Evolutionary conservation across 352 stramenopile genomes (phyloP).

Genomic region (Peronospora tabacina): DNA sequence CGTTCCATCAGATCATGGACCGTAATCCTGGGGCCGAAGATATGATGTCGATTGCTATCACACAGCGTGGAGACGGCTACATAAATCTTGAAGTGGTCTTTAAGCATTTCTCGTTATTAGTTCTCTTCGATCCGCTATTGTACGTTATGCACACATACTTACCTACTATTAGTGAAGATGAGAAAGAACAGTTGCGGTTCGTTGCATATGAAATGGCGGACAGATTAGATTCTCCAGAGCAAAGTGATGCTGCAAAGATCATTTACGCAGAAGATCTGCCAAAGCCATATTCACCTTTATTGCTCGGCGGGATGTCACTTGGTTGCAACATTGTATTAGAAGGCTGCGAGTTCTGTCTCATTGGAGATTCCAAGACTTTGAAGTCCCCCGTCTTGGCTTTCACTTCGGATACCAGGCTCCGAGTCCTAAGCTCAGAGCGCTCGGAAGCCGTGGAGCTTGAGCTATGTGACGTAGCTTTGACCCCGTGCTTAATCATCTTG

Average conservation of each 20-base stretch:
- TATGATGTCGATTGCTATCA: conserved; percentile 48
- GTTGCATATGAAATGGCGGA: conserved; percentile 42
- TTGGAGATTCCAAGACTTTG: conserved; percentile 60
- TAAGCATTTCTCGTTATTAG: conserved; percentile 55
- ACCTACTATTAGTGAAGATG: conserved; percentile 58
- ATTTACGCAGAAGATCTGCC: conserved; percentile 56
- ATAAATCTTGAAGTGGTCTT: conserved; percentile 48
- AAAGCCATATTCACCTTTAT: conserved; percentile 59
- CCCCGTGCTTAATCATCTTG: conserved; percentile 62
- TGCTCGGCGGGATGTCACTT: conserved; percentile 52
- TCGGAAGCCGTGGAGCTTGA: conserved; percentile 72
- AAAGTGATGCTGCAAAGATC: conserved; percentile 32
- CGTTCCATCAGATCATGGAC: conserved; percentile 69
- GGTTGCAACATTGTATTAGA: conserved; percentile 44
- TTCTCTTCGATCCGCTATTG: conserved; percentile 74
- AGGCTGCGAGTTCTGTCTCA: conserved; percentile 63
- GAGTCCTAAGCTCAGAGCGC: conserved; percentile 46
- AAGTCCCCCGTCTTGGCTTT: conserved; percentile 78
- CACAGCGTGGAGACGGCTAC: conserved; percentile 43
- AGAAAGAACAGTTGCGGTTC: conserved; percentile 66
- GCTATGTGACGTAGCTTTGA: conserved; percentile 69
- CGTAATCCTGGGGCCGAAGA: conserved; percentile 52
- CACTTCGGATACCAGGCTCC: conserved; percentile 64
- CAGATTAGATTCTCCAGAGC: conserved; percentile 45
- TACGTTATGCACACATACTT: conserved; percentile 45